Evolutionary conservation across 1,284 basidiomycete genomes (phyloP).

Genomic region (Trichosporon asahii): DNA sequence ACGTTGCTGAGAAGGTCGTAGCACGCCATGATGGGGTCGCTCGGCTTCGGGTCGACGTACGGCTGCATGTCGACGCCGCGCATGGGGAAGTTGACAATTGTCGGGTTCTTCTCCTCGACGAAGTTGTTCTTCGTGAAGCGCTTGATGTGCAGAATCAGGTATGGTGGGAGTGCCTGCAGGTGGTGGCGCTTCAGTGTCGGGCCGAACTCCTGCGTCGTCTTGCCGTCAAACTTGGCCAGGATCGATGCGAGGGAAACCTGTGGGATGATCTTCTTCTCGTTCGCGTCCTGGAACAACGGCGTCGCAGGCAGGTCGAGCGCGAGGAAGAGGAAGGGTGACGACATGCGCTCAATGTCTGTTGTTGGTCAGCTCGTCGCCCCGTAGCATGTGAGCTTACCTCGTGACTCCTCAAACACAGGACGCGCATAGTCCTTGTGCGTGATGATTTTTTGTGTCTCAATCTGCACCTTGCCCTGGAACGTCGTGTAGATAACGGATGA

Average conservation of each 20-base stretch:
- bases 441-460: constrained; percentile 91
- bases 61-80: constrained; percentile 85
- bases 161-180: constrained; percentile 80
- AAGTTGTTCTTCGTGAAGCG: constrained; percentile 98
- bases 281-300: constrained; percentile 89
- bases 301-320: constrained; percentile 93
- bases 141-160: constrained; percentile 92
- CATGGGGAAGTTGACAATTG: constrained; percentile 94
- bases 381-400: constrained; percentile 68
- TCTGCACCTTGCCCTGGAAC: constrained; percentile 88
- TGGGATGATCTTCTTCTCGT: constrained; percentile 97
- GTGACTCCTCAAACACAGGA: constrained; percentile 83
- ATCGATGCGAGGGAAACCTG: constrained; percentile 90
- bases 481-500: constrained; percentile 88
- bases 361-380: constrained; percentile 12
- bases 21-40: constrained; percentile 59
- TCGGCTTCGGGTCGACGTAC: constrained; percentile 69
- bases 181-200: constrained; percentile 86
- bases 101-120: constrained; percentile 98
- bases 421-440: constrained; percentile 71
- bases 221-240: constrained; percentile 93
- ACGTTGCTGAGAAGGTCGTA: constrained; percentile 97
- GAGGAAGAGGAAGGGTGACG: constrained; percentile 90
- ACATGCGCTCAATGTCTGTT: constrained; percentile 76
- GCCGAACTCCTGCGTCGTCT: constrained; percentile 76